Evolutionary conservation across 2,329 filamentous ascomycete genomes (phyloP).

Genomic region (Sarocladium oryzae): DNA sequence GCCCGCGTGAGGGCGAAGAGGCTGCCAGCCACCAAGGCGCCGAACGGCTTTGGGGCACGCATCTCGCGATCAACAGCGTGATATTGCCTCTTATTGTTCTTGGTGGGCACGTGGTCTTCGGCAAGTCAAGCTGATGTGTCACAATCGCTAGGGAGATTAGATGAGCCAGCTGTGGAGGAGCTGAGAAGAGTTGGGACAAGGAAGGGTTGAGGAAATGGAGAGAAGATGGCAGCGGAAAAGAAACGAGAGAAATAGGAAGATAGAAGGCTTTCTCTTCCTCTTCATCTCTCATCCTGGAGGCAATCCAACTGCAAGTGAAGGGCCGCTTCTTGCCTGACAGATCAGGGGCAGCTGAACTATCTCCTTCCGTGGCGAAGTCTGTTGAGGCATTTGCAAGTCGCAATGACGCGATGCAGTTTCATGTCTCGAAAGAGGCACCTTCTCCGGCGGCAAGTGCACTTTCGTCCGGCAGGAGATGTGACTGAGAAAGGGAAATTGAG

Average conservation of each 20-base stretch:
- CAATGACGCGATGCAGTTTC: background rate
- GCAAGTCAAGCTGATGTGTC: too few species aligned
- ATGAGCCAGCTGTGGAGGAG: too few species aligned
- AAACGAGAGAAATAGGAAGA: constrained; percentile 14
- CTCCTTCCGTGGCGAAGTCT: background rate
- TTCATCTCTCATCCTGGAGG: background rate
- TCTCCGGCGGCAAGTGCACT: background rate
- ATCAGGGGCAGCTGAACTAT: background rate
- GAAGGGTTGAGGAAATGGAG: constrained; percentile 7
- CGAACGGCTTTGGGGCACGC: constrained; percentile 10
- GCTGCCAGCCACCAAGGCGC: constrained; percentile 8
- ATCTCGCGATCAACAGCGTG: too few species aligned
- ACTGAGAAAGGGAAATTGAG: too few species aligned
- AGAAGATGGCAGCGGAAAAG: constrained; percentile 14
- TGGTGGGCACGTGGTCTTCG: too few species aligned
- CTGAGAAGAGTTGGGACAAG: background rate
- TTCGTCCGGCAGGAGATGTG: too few species aligned
- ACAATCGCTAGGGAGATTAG: too few species aligned
- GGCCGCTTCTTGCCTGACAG: background rate
- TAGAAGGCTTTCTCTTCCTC: background rate
- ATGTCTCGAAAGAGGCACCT: background rate
- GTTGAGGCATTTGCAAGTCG: background rate
- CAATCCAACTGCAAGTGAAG: background rate
- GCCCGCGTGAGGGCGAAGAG: constrained; percentile 5
- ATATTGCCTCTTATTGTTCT: too few species aligned